Evolutionary conservation across 1,284 basidiomycete genomes (phyloP).

Genomic region (Wallemia hederae): DNA sequence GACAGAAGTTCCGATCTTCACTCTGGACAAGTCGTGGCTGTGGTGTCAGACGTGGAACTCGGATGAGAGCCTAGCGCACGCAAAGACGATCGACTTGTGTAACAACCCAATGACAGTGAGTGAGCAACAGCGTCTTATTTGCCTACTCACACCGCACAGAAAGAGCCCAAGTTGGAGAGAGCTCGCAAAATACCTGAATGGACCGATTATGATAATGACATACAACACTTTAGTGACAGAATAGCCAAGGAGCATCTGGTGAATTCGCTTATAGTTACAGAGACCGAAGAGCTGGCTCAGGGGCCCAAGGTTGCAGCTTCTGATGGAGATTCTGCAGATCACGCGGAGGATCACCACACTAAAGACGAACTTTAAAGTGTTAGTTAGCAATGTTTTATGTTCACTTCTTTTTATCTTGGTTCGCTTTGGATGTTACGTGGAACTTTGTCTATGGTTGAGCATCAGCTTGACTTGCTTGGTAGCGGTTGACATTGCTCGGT

Average conservation of each 20-base stretch:
- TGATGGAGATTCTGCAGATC: background rate
- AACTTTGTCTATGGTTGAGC: too few species aligned
- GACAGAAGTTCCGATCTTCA: constrained; percentile 56
- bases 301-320: background rate
- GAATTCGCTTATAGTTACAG: background rate
- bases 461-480: too few species aligned
- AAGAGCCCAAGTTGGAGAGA: constrained; percentile 78
- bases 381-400: background rate
- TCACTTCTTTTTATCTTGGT: too few species aligned
- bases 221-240: constrained; percentile 5
- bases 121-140: constrained; percentile 4
- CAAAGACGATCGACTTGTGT: constrained; percentile 78
- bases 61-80: constrained; percentile 44
- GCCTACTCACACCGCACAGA: constrained; percentile 23
- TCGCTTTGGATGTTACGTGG: too few species aligned
- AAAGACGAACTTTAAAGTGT: background rate
- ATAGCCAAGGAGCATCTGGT: background rate
- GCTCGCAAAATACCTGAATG: constrained; percentile 91
- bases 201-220: constrained; percentile 50
- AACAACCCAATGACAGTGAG: constrained; percentile 67
- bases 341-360: background rate
- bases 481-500: too few species aligned
- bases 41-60: constrained; percentile 44
- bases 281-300: background rate
- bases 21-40: constrained; percentile 65